Evolutionary conservation across 495 filamentous ascomycete genomes (phyloP).

Genomic region (Letharia columbiana): DNA sequence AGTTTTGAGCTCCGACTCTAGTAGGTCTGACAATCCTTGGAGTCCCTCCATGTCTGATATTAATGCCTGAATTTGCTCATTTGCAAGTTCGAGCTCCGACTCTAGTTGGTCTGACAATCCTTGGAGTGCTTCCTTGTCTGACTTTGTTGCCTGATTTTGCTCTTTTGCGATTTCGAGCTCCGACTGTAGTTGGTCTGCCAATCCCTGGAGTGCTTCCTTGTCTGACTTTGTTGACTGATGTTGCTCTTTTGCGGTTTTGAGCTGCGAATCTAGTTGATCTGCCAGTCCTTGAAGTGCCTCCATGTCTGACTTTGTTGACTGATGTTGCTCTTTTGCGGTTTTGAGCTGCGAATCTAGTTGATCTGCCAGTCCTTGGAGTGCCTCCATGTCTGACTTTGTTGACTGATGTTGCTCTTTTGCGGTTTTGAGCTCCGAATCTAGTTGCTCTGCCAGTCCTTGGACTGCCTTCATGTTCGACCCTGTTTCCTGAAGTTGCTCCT

Average conservation of each 20-base stretch:
- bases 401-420: neutral
- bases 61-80: neutral
- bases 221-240: neutral
- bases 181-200: neutral
- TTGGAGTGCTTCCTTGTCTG: neutral
- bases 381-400: neutral
- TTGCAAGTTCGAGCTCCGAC: neutral
- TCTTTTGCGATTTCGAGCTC: neutral
- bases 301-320: neutral
- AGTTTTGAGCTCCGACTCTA: neutral
- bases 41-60: neutral
- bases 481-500: neutral
- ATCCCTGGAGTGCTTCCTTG: neutral
- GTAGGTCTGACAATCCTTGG: neutral
- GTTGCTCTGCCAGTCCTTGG: neutral
- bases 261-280: neutral
- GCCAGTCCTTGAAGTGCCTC: neutral
- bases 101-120: neutral
- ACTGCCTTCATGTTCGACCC: neutral
- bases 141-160: too few species aligned
- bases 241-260: neutral
- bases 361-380: neutral
- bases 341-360: neutral
- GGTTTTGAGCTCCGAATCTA: neutral
- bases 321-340: neutral